Base-by-base conservation (phyloP, 1,284 basidiomycete genomes). In the Marasmius sp. region DNA sequence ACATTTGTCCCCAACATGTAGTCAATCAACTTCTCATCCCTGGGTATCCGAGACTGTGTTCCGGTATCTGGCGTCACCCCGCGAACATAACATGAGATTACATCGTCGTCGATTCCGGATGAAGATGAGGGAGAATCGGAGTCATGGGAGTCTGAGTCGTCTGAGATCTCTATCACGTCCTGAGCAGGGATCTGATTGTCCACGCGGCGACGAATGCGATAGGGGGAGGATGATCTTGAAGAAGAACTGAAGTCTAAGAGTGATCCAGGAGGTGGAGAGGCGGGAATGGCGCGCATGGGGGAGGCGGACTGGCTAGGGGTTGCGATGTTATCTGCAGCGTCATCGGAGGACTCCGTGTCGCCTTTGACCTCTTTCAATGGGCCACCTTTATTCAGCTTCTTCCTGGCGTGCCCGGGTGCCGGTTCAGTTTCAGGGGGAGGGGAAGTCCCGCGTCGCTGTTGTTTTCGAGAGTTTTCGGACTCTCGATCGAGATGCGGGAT, bases 1-100 rank as follows among this genome's bases (percentile, higher is more conserved):
- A 76, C 75, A 6, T 77, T 77, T 58, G 77, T 76, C n/a, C 72
- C 74, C 50, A 87, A 64, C 85, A 87, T 87, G 71, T 79, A 85
- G 63, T 87, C 84, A 57, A 87, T 85, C 48, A 85, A 68, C 65
- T 77, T 80, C 63, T 74, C 76, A 61, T 82, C 66, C 41, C 67
- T 70, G 62, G 36, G 39, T 58, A 62, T 59, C 41, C 63, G 60
- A 11, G 59, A 59, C 47, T 63, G 59, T 47, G 27, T 27, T 27
- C 27, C 62, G 49, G 27, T 38, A 48, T 47, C 51, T 57, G 33
- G 62, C 69, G 62, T 59, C 64, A 59, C 51, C 36, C 56, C 56
- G 64, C 65, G 27, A 36, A 79, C 64, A 49, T 75, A 77, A 10
- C 59, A 71, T 6, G 69, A 66, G 57, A 77, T 74, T 18, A 69